These are phyloP conservation scores for Mycena vulgaris DNA, from an alignment of 768 basidiomycete species.

Conservation along the genomic window DNA sequence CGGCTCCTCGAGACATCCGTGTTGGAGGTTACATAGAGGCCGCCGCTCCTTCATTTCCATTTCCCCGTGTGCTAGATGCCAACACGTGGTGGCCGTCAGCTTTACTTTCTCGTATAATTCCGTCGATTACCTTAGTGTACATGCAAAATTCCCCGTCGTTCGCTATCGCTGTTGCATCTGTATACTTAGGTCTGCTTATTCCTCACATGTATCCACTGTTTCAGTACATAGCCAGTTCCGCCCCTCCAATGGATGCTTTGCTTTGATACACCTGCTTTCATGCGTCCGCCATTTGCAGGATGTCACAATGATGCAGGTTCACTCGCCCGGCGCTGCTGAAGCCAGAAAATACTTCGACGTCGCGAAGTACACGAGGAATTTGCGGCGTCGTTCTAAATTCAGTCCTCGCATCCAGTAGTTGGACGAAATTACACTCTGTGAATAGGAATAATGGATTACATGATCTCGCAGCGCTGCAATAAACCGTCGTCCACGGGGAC, in stretches of 20 bases:
- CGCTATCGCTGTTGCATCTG: constrained; percentile 34
- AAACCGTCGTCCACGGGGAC: too few relatives aligned
- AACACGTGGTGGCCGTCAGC: neutral
- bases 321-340: too few relatives aligned
- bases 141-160: constrained; percentile 23
- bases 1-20: constrained; percentile 86
- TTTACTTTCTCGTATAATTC: constrained; percentile 26
- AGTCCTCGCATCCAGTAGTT: too few relatives aligned
- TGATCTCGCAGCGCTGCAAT: too few relatives aligned
- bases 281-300: too few relatives aligned
- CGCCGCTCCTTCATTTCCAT: neutral
- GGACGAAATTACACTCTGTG: too few relatives aligned
- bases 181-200: constrained; percentile 35
- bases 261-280: constrained; percentile 1
- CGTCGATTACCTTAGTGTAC: constrained; percentile 29
- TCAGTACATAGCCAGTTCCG: constrained; percentile 16
- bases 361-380: too few relatives aligned
- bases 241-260: constrained; percentile 1
- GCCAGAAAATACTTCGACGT: too few relatives aligned
- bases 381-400: too few relatives aligned
- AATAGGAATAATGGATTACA: too few relatives aligned
- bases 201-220: constrained; percentile 26
- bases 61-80: constrained; percentile 18
- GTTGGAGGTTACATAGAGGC: constrained; percentile 62
- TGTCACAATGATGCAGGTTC: too few relatives aligned